Conservation (phyloP, 192 early-diverging fungal genomes). For the Coemansia sp. region DNA sequence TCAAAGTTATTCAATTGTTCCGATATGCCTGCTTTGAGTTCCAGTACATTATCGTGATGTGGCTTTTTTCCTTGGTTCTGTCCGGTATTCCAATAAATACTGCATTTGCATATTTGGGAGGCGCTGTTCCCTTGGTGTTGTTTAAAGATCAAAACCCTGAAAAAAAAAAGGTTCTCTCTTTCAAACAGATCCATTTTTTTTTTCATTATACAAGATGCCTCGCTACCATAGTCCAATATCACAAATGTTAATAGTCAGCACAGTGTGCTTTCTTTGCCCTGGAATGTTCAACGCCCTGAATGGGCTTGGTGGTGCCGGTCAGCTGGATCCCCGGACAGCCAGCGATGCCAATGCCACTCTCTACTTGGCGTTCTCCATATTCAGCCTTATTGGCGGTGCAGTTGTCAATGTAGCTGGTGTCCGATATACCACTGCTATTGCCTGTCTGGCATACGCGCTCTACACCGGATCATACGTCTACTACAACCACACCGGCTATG, state of each 20-base stretch:
- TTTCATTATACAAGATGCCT: conserved; percentile 10
- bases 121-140: no score
- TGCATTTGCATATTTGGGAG: no score
- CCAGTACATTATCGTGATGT: no score
- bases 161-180: background rate
- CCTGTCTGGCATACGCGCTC: conserved; percentile 65
- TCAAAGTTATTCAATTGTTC: background rate
- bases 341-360: conserved; percentile 74
- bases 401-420: conserved; percentile 78
- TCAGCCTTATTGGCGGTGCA: conserved; percentile 72
- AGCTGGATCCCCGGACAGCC: conserved; percentile 56
- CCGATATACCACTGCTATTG: conserved; percentile 60
- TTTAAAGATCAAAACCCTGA: no score
- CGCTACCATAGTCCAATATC: conserved; percentile 60
- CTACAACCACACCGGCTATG: conserved; percentile 60
- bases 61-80: no score
- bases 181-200: background rate
- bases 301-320: conserved; percentile 66
- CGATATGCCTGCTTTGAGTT: no score
- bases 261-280: conserved; percentile 73
- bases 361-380: conserved; percentile 70
- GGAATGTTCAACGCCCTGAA: conserved; percentile 77
- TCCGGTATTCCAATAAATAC: no score
- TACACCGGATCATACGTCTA: conserved; percentile 72
- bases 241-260: conserved; percentile 68